A percentile compares a stretch with the other conserved stretches of the same genome.
Evolutionary conservation across 169 alveolate species (phyloP).

Genomic region (Plasmodium inui): DNA sequence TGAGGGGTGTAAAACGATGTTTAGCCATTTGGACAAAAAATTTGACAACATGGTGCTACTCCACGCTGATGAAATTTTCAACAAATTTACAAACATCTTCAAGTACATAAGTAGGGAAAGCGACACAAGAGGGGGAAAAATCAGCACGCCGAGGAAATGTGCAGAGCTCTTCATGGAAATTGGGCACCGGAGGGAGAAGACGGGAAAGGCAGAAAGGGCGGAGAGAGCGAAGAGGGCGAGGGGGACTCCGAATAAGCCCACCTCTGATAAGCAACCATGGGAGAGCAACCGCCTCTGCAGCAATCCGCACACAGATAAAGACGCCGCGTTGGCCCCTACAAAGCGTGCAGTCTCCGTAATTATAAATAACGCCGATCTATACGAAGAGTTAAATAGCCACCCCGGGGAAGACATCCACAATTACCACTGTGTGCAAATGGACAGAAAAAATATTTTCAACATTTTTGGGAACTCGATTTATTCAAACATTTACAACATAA

Average conservation of each 20-base stretch:
- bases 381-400: conserved; percentile 22
- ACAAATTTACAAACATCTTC: conserved; percentile 69
- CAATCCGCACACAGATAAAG: conserved; percentile 1
- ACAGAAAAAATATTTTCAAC: conserved; percentile 33
- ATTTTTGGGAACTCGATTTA: conserved; percentile 67
- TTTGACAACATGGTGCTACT: conserved; percentile 40
- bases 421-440: not conserved
- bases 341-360: not conserved
- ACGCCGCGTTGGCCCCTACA: not conserved
- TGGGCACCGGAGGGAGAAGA: not conserved
- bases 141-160: not conserved
- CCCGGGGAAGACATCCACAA: not conserved
- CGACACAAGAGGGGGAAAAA: not conserved
- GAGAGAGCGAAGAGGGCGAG: not conserved
- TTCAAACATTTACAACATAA: conserved; percentile 51
- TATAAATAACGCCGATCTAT: conserved; percentile 16
- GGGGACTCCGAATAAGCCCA: not conserved
- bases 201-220: not conserved
- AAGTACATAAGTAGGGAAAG: conserved; percentile 48
- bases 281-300: not conserved
- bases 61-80: conserved; percentile 44
- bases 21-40: conserved; percentile 14
- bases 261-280: not conserved
- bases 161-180: not conserved
- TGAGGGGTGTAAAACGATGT: conserved; percentile 50